Percentiles rank a stretch among this genome's conserved stretches.
Conservation (phyloP, 805 yeast genomes). For the Lipomyces orientalis region DNA sequence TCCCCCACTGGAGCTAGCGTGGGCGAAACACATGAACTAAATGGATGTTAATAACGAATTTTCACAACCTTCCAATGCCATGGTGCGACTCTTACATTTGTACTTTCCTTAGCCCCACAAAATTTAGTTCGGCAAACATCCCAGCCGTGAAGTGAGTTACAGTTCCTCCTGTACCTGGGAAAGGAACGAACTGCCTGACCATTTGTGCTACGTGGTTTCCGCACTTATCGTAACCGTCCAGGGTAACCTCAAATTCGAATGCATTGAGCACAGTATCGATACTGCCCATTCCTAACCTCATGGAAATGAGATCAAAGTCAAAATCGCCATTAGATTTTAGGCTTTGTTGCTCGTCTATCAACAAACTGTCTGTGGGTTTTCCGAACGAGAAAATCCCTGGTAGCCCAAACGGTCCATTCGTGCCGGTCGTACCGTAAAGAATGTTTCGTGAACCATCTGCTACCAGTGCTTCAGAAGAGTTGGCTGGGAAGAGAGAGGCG, state of each 20-base stretch:
- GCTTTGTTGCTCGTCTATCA: conserved; percentile 9
- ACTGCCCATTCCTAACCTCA: conserved; percentile 4
- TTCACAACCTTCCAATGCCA: too few species aligned
- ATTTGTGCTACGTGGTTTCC: conserved; percentile 11
- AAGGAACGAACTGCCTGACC: neutral
- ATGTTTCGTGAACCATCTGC: conserved; percentile 11
- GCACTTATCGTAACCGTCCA: conserved; percentile 8
- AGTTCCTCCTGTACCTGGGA: conserved; percentile 13
- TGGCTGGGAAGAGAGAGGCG: conserved; percentile 9
- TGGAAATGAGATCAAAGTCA: conserved; percentile 10
- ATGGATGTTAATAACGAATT: neutral
- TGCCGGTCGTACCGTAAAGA: conserved; percentile 11
- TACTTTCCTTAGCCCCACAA: conserved; percentile 11
- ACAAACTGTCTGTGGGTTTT: neutral
- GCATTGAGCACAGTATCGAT: conserved; percentile 3
- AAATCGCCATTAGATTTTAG: conserved; percentile 4
- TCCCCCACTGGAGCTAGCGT: neutral
- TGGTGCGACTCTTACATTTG: conserved; percentile 1
- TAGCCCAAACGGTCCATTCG: neutral
- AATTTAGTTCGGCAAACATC: conserved; percentile 3
- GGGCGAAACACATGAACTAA: neutral
- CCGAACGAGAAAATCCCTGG: neutral
- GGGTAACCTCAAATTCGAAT: neutral
- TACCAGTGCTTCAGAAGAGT: conserved; percentile 11
- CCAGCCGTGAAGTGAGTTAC: conserved; percentile 9